A percentile compares a stretch with the other conserved stretches of the same genome.
phyloP scores from a whole-genome alignment of 495 filamentous ascomycete genomes.

The Penicillium verhagenii region DNA sequence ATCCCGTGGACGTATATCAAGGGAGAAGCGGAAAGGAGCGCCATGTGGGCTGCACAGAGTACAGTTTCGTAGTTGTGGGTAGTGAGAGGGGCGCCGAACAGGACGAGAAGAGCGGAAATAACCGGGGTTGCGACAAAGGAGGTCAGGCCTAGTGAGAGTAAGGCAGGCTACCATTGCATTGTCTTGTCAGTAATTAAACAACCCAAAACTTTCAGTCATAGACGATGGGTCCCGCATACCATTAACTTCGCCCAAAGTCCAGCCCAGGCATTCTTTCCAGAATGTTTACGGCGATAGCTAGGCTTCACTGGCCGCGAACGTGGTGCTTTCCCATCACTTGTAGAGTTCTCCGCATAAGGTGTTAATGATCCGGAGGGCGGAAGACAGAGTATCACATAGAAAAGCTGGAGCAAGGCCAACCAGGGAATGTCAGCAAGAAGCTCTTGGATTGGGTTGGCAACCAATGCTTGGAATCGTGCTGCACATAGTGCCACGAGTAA shows the following conservation, averaged over 20 bases:
- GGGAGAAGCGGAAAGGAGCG: conserved; percentile 69
- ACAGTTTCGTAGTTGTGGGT: conserved; percentile 77
- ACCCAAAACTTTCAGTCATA: background rate
- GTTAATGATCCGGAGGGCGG: conserved; percentile 58
- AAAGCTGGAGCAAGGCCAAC: conserved; percentile 62
- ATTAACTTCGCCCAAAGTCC: conserved; percentile 32
- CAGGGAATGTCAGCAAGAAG: conserved; percentile 61
- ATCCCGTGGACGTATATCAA: conserved; percentile 85
- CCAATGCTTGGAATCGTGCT: conserved; percentile 62
- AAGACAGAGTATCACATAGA: conserved; percentile 70
- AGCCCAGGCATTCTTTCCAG: conserved; percentile 17
- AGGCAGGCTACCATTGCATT: conserved; percentile 50
- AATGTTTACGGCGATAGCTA: conserved; percentile 27
- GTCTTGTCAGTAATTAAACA: background rate
- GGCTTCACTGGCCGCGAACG: conserved; percentile 29
- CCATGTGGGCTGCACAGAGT: conserved; percentile 76
- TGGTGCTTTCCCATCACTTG: conserved; percentile 39
- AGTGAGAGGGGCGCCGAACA: conserved; percentile 88
- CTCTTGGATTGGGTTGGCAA: conserved; percentile 66
- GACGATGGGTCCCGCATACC: conserved; percentile 21
- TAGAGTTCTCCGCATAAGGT: conserved; percentile 23
- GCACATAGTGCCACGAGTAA: conserved; percentile 61
- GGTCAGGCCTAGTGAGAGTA: conserved; percentile 60
- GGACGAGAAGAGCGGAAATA: conserved; percentile 65
- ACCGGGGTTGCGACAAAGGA: conserved; percentile 63